These are phyloP conservation scores for Pichia sp. DNA, from an alignment of 1,139 yeast genomes.

Conservation along the genomic window DNA sequence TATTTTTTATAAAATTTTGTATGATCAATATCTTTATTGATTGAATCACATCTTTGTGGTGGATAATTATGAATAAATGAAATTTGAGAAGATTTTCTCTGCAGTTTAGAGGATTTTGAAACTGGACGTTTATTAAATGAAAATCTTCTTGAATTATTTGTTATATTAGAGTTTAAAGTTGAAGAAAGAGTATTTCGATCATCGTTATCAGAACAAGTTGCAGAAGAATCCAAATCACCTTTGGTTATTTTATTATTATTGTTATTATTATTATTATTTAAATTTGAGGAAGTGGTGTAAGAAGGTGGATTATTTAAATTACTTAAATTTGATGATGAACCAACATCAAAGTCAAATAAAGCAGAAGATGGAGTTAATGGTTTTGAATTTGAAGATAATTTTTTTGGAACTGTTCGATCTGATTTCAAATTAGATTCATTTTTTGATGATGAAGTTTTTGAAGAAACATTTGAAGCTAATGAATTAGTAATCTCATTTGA, in stretches of 20 bases:
- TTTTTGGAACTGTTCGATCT: neutral
- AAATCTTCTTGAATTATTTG: constrained; percentile 16
- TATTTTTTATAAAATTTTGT: constrained; percentile 25
- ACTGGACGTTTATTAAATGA: constrained; percentile 29
- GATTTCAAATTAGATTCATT: neutral
- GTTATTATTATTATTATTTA: neutral
- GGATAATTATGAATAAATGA: constrained; percentile 26
- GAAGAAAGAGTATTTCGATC: neutral
- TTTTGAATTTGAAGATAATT: neutral
- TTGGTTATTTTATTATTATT: neutral
- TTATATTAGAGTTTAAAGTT: neutral
- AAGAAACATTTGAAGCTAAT: too few relatives aligned
- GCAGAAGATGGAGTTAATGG: constrained; percentile 11
- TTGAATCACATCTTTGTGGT: constrained; percentile 25
- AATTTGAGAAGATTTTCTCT: constrained; percentile 25
- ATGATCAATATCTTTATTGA: constrained; percentile 27
- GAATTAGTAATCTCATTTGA: too few relatives aligned
- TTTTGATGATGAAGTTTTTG: too few relatives aligned
- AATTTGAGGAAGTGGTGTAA: neutral
- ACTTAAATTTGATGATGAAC: neutral
- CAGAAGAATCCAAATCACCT: neutral
- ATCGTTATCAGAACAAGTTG: neutral
- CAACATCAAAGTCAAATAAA: neutral
- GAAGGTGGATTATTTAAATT: neutral
- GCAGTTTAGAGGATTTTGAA: constrained; percentile 2